These are phyloP conservation scores for Sphaerostilbella broomeana DNA, from an alignment of 2,329 filamentous ascomycete genomes.

Conservation along the genomic window DNA sequence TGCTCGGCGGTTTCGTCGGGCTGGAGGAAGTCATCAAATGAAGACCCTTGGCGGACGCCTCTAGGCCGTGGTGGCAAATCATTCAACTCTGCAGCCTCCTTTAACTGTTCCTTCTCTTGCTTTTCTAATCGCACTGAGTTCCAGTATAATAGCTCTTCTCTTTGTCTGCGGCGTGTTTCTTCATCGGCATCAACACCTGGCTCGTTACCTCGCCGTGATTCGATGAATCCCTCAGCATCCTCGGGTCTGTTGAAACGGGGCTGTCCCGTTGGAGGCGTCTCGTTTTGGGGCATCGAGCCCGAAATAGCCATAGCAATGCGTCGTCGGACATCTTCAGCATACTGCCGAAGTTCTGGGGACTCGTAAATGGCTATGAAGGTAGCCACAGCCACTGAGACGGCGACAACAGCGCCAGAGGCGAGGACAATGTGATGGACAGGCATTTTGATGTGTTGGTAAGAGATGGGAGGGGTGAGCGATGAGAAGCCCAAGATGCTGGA, in stretches of 20 bases:
- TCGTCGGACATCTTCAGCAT: slow-evolving; percentile 54
- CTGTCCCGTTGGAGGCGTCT: slow-evolving; percentile 41
- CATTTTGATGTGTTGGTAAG: slow-evolving; percentile 29
- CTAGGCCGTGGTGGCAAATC: slow-evolving; percentile 4
- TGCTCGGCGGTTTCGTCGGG: slow-evolving; percentile 45
- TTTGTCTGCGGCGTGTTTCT: slow-evolving; percentile 52
- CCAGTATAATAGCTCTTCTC: slow-evolving; percentile 61
- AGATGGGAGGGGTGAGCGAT: background rate
- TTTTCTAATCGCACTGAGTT: slow-evolving; percentile 50
- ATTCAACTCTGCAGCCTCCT: background rate
- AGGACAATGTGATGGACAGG: slow-evolving; percentile 49
- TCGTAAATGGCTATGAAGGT: slow-evolving; percentile 57
- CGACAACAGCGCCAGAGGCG: slow-evolving; percentile 52
- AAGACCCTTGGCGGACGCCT: slow-evolving; percentile 29
- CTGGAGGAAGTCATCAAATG: slow-evolving; percentile 54
- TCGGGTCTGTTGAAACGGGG: slow-evolving; percentile 60
- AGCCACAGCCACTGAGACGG: slow-evolving; percentile 50
- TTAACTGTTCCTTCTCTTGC: slow-evolving; percentile 27
- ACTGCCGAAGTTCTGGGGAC: slow-evolving; percentile 55
- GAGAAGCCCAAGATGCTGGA: background rate
- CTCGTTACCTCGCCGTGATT: slow-evolving; percentile 42
- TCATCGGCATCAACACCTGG: slow-evolving; percentile 55
- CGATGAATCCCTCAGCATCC: slow-evolving; percentile 57
- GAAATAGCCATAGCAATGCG: slow-evolving; percentile 54
- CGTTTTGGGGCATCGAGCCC: slow-evolving; percentile 53